phyloP scores from a whole-genome alignment of 768 basidiomycete species.

The Russula brevipes region DNA sequence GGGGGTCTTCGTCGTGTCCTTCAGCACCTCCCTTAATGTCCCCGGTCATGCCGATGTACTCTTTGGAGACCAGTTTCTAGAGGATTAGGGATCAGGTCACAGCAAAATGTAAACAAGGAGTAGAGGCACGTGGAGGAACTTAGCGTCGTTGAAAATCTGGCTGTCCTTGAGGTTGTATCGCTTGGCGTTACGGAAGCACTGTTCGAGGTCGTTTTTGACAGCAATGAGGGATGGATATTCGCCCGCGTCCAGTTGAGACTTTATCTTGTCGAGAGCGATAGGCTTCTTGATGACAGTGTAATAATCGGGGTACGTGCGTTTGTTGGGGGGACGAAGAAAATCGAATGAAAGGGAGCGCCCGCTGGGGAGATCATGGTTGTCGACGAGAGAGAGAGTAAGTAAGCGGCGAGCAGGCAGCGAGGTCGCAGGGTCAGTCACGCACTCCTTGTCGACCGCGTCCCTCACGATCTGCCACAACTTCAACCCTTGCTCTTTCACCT shows the following conservation, averaged over 20 bases:
- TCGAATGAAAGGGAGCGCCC: conserved; percentile 57
- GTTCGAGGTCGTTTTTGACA: conserved; percentile 67
- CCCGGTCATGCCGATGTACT: conserved; percentile 45
- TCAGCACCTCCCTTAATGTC: conserved; percentile 36
- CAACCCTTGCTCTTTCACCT: conserved; percentile 60
- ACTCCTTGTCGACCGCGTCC: conserved; percentile 86
- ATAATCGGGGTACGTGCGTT: conserved; percentile 80
- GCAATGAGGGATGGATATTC: conserved; percentile 58
- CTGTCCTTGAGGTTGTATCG: conserved; percentile 78
- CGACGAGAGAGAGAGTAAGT: conserved; percentile 21
- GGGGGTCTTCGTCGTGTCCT: conserved; percentile 32
- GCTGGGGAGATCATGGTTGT: conserved; percentile 37
- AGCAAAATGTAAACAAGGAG: background rate
- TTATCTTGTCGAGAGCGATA: conserved; percentile 86
- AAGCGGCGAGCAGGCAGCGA: conserved; percentile 26
- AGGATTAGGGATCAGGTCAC: conserved; percentile 1
- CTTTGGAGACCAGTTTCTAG: conserved; percentile 46
- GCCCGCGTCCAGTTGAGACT: conserved; percentile 60
- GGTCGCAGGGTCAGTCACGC: conserved; percentile 47
- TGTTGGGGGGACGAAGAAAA: conserved; percentile 66
- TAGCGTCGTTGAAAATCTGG: conserved; percentile 77
- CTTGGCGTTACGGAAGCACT: conserved; percentile 77
- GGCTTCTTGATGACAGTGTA: conserved; percentile 74
- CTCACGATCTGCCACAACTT: conserved; percentile 73
- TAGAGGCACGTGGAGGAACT: conserved; percentile 62